phyloP scores from a whole-genome alignment of 768 basidiomycete genomes.

The Leccinum obscurum region DNA sequence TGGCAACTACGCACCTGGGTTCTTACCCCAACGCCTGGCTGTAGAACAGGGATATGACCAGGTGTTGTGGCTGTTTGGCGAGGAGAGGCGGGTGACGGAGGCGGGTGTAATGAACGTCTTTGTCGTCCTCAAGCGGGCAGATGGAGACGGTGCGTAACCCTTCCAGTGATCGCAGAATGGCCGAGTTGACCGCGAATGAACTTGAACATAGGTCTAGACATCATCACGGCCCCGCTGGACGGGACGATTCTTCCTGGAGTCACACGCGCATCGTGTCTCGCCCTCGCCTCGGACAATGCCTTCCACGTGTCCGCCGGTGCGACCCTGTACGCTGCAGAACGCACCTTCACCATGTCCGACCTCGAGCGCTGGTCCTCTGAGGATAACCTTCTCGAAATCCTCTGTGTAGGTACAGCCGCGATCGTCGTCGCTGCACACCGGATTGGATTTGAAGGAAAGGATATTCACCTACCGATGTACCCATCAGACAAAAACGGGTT shows the following conservation, averaged over 20 bases:
- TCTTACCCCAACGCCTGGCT: slow-evolving; percentile 66
- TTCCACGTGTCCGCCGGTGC: slow-evolving; percentile 29
- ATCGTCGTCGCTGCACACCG: slow-evolving; percentile 70
- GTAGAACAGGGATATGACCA: slow-evolving; percentile 71
- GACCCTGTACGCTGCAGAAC: slow-evolving; percentile 61
- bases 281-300: slow-evolving; percentile 65
- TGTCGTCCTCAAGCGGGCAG: slow-evolving; percentile 56
- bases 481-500: no score
- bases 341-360: slow-evolving; percentile 58
- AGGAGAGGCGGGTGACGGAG: slow-evolving; percentile 53
- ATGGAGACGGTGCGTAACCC: slow-evolving; percentile 46
- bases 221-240: slow-evolving; percentile 86
- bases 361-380: slow-evolving; percentile 53
- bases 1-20: slow-evolving; percentile 60
- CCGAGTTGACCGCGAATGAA: not conserved
- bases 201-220: slow-evolving; percentile 47
- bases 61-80: slow-evolving; percentile 75
- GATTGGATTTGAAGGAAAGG: slow-evolving; percentile 71
- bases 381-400: slow-evolving; percentile 77
- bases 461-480: slow-evolving; percentile 36
- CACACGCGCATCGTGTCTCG: slow-evolving; percentile 82
- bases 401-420: slow-evolving; percentile 84
- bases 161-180: not conserved
- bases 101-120: slow-evolving; percentile 86
- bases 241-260: slow-evolving; percentile 93